Base-by-base conservation (phyloP, 2,329 filamentous ascomycete genomes). In the Fusarium palustre region DNA sequence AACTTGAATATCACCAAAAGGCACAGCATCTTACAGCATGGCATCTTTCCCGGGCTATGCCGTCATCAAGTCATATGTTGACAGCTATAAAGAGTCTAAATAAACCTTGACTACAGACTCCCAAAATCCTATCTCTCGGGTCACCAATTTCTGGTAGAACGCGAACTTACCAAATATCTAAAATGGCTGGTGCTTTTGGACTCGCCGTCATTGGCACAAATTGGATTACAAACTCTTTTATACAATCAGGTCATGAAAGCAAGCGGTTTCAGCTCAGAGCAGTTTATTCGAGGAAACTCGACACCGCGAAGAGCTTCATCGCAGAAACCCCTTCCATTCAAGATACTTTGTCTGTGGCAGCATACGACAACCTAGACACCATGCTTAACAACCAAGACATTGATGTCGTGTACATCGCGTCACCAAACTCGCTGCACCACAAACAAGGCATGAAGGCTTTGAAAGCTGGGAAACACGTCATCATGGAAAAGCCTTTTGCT, bases 171-270 rank as follows among this genome's bases (percentile, higher is more conserved):
- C 5, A 28, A n/a, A 22, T 8, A 13, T 5, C n/a, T 41, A 49
- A 18, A 12, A 71, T 71, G 68, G 42, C 68, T n/a, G 4, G 33
- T n/a, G 55, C 64, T n/a, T 34, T 71, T 15, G 60, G 68, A 1
- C 68, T 71, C 24, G 68, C 68, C 47, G 54, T 71, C 12, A 39
- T 71, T 16, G 68, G 68, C 16, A 71, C 68, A 10, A 71, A 71
- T 42, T 71, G 68, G 68, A 71, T 71, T 20, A 71, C 68, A 16
- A 66, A 59, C 18, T 71, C 68, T 1, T 71, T 71, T n/a, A 62
- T 69, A 2, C 68, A 71, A 9, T 71, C 68, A 28, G 55, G 43
- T 25, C 68, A 71, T n/a, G 48, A 71, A 30, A 71, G 68, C 36
- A 60, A 64, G 12, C 12, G 38, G 4, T 71, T 71, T 4, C 10